Evolutionary conservation across 139 green algal species (phyloP).

Genomic region (Chlamydomonas sp.): DNA sequence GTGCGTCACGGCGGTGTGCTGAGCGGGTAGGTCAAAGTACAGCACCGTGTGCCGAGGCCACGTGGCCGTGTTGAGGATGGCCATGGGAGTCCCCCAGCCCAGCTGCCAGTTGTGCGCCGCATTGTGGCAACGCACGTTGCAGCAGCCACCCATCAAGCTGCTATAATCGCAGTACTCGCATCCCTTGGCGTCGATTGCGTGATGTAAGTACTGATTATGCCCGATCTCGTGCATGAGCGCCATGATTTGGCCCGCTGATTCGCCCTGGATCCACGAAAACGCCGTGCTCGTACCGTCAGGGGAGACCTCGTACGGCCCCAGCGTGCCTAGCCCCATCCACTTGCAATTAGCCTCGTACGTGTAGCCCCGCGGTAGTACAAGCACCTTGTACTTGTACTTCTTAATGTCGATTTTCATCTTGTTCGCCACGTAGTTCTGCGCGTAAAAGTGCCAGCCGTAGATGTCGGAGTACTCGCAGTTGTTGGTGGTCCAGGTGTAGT

Average conservation of each 20-base stretch:
- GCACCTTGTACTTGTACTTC: slow-evolving; percentile 5
- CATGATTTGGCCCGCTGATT: slow-evolving; percentile 13
- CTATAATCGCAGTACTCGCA: slow-evolving; percentile 52
- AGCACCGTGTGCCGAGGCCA: background rate
- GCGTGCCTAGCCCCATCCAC: slow-evolving; percentile 45
- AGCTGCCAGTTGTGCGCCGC: slow-evolving; percentile 60
- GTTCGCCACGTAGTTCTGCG: slow-evolving; percentile 7
- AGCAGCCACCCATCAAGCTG: slow-evolving; percentile 55
- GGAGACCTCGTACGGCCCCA: slow-evolving; percentile 23
- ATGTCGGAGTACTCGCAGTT: slow-evolving; percentile 22
- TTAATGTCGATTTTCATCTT: background rate
- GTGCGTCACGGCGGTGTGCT: slow-evolving; percentile 4
- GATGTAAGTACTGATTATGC: slow-evolving; percentile 57
- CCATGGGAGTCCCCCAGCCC: slow-evolving; percentile 45
- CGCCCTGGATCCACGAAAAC: slow-evolving; percentile 29
- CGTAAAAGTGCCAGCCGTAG: slow-evolving; percentile 25
- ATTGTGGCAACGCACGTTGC: slow-evolving; percentile 48
- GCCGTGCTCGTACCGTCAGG: background rate
- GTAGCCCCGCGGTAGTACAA: slow-evolving; percentile 10
- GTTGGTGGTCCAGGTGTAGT: background rate
- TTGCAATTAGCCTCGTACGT: slow-evolving; percentile 29
- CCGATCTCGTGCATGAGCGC: slow-evolving; percentile 55
- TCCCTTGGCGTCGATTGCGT: slow-evolving; percentile 31
- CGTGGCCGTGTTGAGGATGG: slow-evolving; percentile 15
- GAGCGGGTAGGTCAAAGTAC: slow-evolving; percentile 36